Evolutionary conservation across 1,139 yeast genomes (phyloP).

Genomic region (Pichia sp.): DNA sequence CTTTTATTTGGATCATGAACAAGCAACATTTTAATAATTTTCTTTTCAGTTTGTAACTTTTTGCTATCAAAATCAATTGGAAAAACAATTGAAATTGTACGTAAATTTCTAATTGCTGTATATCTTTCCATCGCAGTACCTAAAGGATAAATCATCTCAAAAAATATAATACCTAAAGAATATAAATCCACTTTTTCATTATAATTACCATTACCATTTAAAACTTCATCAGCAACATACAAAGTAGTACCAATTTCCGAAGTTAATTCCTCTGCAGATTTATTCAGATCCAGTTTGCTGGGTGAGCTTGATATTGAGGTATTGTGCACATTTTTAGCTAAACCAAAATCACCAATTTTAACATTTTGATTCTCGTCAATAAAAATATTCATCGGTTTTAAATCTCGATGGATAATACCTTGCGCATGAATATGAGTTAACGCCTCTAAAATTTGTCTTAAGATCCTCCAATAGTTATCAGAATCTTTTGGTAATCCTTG

Average conservation of each 20-base stretch:
- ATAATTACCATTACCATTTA: constrained; percentile 62
- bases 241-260: constrained; percentile 91
- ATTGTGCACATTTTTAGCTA: constrained; percentile 76
- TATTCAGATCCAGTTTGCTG: constrained; percentile 20
- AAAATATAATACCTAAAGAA: constrained; percentile 87
- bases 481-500: constrained; percentile 71
- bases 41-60: constrained; percentile 51
- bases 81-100: constrained; percentile 54
- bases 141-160: constrained; percentile 85
- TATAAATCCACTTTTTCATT: constrained; percentile 95
- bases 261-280: constrained; percentile 66
- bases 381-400: constrained; percentile 93
- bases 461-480: constrained; percentile 82
- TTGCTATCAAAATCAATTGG: constrained; percentile 57
- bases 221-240: constrained; percentile 87
- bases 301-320: constrained; percentile 15
- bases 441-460: constrained; percentile 87
- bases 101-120: constrained; percentile 53
- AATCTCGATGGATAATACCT: constrained; percentile 91
- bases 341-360: constrained; percentile 95
- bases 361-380: constrained; percentile 85
- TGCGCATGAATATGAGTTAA: constrained; percentile 85
- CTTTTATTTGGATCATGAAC: constrained; percentile 74
- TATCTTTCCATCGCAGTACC: constrained; percentile 92
- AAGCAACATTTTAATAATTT: constrained; percentile 57